Percentiles rank a stretch among this genome's conserved stretches.
Conservation (phyloP, 208 protist genomes). For the Acanthamoeba sp. region DNA sequence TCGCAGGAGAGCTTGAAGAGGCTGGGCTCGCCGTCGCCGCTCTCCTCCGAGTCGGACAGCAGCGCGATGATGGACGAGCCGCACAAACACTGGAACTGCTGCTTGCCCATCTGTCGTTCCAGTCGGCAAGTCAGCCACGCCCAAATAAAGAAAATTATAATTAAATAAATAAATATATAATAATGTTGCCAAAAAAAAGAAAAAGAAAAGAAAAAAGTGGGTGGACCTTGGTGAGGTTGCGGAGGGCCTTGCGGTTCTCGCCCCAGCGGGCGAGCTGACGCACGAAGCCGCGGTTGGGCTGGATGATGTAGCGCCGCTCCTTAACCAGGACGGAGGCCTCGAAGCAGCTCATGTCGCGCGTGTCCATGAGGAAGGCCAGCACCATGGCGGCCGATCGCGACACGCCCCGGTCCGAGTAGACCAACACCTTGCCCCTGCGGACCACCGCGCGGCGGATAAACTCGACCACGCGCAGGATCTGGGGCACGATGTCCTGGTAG, state of each 20-base stretch:
- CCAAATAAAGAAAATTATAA: slow-evolving; percentile 20
- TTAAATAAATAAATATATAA: too few species aligned
- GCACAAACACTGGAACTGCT: slow-evolving; percentile 82
- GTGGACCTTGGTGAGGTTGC: background rate
- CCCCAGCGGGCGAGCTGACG: slow-evolving; percentile 81
- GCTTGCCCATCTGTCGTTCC: slow-evolving; percentile 47
- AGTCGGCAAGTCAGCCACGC: background rate
- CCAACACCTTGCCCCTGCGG: slow-evolving; percentile 74
- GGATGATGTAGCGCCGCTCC: slow-evolving; percentile 79
- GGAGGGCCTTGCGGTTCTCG: slow-evolving; percentile 25
- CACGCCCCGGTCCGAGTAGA: slow-evolving; percentile 57
- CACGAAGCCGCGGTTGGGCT: slow-evolving; percentile 78
- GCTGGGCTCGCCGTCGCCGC: background rate
- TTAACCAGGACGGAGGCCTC: slow-evolving; percentile 73
- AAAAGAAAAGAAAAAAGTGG: background rate
- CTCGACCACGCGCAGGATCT: slow-evolving; percentile 54
- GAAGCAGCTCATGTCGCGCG: slow-evolving; percentile 33
- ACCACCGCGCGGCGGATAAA: slow-evolving; percentile 79
- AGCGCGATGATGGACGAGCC: slow-evolving; percentile 74
- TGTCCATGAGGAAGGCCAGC: slow-evolving; percentile 60
- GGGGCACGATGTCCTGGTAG: slow-evolving; percentile 50
- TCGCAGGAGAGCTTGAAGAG: slow-evolving; percentile 6
- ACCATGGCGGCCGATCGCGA: slow-evolving; percentile 20
- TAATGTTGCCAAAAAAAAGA: too few species aligned
- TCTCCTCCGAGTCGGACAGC: slow-evolving; percentile 31